Percentiles rank a stretch among this genome's conserved stretches.
phyloP scores from a whole-genome alignment of 257 asterid genomes.

The Nemophila menziesii region DNA sequence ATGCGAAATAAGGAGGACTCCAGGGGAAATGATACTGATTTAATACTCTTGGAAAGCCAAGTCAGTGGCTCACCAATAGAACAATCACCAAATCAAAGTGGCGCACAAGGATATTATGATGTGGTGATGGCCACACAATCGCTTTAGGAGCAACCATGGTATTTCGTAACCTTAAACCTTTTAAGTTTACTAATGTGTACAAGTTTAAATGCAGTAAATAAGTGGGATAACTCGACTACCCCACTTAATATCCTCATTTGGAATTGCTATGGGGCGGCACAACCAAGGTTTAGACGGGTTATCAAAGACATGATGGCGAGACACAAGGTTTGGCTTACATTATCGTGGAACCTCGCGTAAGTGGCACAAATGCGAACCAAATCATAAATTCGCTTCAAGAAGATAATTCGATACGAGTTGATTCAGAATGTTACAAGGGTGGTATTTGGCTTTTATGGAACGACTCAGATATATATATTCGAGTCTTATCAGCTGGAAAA shows the following conservation, averaged over 20 bases:
- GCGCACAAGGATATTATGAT: no score
- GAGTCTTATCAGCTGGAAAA: neutral
- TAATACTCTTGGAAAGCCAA: no score
- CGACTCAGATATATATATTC: neutral
- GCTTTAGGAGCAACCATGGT: no score
- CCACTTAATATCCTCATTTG: neutral
- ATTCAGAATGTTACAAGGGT: neutral
- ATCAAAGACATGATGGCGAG: neutral
- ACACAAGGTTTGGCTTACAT: neutral
- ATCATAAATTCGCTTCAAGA: neutral
- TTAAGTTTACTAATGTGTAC: no score
- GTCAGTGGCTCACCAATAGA: no score
- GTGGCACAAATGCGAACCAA: neutral
- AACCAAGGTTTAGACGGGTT: neutral
- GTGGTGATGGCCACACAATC: no score
- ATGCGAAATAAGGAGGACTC: no score
- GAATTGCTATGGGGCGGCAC: neutral
- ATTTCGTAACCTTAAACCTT: no score
- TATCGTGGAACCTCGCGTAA: neutral
- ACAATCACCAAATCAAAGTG: no score
- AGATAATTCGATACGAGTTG: neutral
- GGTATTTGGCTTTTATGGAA: neutral
- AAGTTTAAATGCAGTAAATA: no score
- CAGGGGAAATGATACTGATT: no score
- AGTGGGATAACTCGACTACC: no score